Percentiles rank a stretch among this genome's conserved stretches.
Evolutionary conservation across 139 green algal genomes (phyloP).

Genomic region (Picocystis salinarum): DNA sequence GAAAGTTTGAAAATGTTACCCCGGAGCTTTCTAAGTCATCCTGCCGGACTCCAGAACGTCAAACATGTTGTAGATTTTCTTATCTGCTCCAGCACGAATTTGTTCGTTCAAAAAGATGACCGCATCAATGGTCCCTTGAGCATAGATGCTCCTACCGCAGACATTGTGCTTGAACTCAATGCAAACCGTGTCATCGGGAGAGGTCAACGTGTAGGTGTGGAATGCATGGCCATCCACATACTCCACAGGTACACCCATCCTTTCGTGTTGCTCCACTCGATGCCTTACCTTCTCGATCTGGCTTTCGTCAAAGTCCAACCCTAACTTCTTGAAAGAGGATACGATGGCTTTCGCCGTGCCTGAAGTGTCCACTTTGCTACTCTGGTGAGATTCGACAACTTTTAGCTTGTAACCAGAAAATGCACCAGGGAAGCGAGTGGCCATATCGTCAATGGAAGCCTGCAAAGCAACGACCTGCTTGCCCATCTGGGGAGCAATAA

Average conservation of each 20-base stretch:
- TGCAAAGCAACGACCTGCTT: slow-evolving; percentile 92
- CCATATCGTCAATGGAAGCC: slow-evolving; percentile 82
- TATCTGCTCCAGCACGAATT: slow-evolving; percentile 24
- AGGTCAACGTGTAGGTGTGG: slow-evolving; percentile 86
- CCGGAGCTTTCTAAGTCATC: slow-evolving; percentile 60
- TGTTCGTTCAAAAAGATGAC: slow-evolving; percentile 26
- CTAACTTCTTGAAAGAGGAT: slow-evolving; percentile 63
- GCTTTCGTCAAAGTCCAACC: slow-evolving; percentile 42
- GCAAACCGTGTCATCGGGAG: slow-evolving; percentile 51
- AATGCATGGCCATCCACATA: slow-evolving; percentile 72
- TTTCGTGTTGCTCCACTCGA: slow-evolving; percentile 32
- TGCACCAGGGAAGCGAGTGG: slow-evolving; percentile 74
- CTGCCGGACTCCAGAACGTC: slow-evolving; percentile 76
- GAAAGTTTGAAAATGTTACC: too few relatives aligned
- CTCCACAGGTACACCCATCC: slow-evolving; percentile 48
- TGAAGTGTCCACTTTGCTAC: slow-evolving; percentile 85
- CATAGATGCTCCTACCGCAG: slow-evolving; percentile 72
- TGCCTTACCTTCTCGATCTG: slow-evolving; percentile 11
- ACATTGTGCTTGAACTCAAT: slow-evolving; percentile 99
- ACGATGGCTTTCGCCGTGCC: slow-evolving; percentile 82
- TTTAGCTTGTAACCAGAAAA: slow-evolving; percentile 16
- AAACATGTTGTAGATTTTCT: slow-evolving; percentile 95
- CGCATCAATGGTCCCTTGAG: slow-evolving; percentile 90
- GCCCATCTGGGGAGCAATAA: slow-evolving; percentile 97
- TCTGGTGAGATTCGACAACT: slow-evolving; percentile 85